Percentiles rank a stretch among this genome's conserved stretches.
These are phyloP conservation scores for Candida krabiensis DNA, from an alignment of 805 yeast genomes.

Conservation along the genomic window DNA sequence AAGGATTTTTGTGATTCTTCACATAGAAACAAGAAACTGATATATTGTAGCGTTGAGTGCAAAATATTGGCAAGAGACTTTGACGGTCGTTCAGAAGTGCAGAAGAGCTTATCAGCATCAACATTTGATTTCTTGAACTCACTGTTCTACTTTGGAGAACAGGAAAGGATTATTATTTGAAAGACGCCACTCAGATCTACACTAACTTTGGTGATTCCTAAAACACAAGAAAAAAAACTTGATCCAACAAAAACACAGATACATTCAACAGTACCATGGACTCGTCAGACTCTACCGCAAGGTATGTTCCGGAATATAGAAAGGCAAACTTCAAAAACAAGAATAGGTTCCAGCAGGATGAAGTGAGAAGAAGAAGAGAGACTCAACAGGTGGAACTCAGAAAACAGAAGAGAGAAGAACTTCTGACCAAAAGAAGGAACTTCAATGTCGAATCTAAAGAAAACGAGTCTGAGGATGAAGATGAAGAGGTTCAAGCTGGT, in stretches of 20 bases:
- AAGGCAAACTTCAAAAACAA: conserved; percentile 95
- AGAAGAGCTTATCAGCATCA: no score
- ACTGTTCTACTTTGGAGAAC: no score
- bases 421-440: conserved; percentile 90
- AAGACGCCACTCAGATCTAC: no score
- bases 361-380: conserved; percentile 96
- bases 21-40: no score
- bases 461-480: conserved; percentile 56
- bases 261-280: conserved; percentile 49
- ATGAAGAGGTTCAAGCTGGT: conserved; percentile 34
- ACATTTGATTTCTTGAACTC: no score
- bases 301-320: conserved; percentile 96
- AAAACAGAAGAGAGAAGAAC: conserved; percentile 95
- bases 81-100: no score
- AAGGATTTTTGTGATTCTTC: no score
- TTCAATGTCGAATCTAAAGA: conserved; percentile 45
- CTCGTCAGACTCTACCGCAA: conserved; percentile 62
- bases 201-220: no score
- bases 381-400: conserved; percentile 95
- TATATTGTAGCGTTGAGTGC: no score
- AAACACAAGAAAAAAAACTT: no score
- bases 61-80: no score
- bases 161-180: no score
- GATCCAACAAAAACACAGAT: neutral
- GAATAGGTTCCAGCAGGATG: conserved; percentile 91